phyloP scores from a whole-genome alignment of 768 basidiomycete genomes.

The Daedalea quercina region DNA sequence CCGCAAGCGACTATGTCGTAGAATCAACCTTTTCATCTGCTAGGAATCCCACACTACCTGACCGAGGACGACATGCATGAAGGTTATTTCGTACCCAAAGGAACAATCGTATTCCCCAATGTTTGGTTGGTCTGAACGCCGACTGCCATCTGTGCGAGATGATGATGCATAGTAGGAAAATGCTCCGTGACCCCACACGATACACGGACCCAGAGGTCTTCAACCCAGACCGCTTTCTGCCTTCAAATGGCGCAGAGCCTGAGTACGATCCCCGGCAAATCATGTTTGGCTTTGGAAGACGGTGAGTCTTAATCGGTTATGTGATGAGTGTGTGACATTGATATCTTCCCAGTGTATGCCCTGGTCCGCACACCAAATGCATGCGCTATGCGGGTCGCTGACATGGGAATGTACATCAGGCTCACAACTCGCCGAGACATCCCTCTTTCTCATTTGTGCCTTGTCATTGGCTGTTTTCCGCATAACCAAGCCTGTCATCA shows the following conservation, averaged over 20 bases:
- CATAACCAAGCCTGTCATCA: conserved; percentile 21
- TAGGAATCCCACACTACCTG: conserved; percentile 17
- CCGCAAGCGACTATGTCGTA: not conserved
- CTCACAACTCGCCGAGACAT: conserved; percentile 34
- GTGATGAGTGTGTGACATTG: not conserved
- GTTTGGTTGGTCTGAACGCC: conserved; percentile 12
- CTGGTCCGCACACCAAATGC: conserved; percentile 26
- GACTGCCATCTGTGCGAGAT: not conserved
- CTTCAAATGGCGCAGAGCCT: conserved; percentile 1
- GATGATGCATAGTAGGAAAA: conserved; percentile 10
- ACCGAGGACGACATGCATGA: conserved; percentile 21
- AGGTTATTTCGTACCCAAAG: conserved; percentile 24
- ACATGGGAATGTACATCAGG: conserved; percentile 26
- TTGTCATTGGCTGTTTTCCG: conserved; percentile 29
- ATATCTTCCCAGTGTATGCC: conserved; percentile 8
- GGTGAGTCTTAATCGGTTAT: conserved; percentile 5
- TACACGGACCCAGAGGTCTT: conserved; percentile 19
- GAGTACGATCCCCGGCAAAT: conserved; percentile 24
- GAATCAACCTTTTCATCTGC: not conserved
- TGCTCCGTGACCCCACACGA: conserved; percentile 19
- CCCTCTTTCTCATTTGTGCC: conserved; percentile 29
- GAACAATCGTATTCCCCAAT: conserved; percentile 21
- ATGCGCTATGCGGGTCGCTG: not conserved
- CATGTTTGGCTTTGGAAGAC: conserved; percentile 31
- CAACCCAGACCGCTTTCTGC: conserved; percentile 23